A percentile compares a stretch with the other conserved stretches of the same genome.
These are phyloP conservation scores for Pseudogymnoascus destructans DNA, from an alignment of 2,329 filamentous ascomycete species.

Conservation along the genomic window DNA sequence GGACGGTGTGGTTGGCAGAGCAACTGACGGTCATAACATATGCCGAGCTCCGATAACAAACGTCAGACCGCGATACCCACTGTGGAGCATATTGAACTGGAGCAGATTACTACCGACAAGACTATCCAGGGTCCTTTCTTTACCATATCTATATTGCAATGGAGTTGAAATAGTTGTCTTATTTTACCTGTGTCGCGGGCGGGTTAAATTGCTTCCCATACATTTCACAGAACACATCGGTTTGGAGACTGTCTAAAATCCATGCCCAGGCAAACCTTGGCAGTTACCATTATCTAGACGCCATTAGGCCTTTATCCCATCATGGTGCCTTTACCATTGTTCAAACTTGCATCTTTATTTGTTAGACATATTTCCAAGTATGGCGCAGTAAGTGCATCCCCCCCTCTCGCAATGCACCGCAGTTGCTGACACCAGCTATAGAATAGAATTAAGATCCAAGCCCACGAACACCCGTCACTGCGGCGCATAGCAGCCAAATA, in stretches of 20 bases:
- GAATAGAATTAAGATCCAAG: constrained; percentile 54
- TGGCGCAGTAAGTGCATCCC: constrained; percentile 43
- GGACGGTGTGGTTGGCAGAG: constrained; percentile 2
- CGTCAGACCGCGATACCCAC: constrained; percentile 2
- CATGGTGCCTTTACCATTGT: constrained; percentile 54
- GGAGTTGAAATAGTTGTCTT: neutral
- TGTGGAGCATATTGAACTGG: neutral
- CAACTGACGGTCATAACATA: constrained; percentile 9
- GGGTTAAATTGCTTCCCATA: neutral
- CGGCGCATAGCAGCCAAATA: constrained; percentile 47
- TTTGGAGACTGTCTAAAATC: neutral
- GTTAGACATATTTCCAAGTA: constrained; percentile 56
- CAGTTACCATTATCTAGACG: neutral
- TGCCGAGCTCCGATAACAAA: constrained; percentile 4
- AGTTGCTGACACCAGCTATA: constrained; percentile 22
- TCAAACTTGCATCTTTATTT: constrained; percentile 53
- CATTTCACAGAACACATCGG: neutral
- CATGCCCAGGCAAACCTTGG: constrained; percentile 7
- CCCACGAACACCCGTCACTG: constrained; percentile 50
- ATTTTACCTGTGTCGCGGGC: neutral
- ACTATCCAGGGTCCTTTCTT: neutral
- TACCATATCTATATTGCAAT: neutral
- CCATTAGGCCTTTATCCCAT: constrained; percentile 11
- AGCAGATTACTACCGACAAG: neutral
- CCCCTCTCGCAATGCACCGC: neutral